Percentiles rank a stretch among this genome's conserved stretches.
Evolutionary conservation across 2,329 filamentous ascomycete genomes (phyloP).

Genomic region (Stemphylium beticola): DNA sequence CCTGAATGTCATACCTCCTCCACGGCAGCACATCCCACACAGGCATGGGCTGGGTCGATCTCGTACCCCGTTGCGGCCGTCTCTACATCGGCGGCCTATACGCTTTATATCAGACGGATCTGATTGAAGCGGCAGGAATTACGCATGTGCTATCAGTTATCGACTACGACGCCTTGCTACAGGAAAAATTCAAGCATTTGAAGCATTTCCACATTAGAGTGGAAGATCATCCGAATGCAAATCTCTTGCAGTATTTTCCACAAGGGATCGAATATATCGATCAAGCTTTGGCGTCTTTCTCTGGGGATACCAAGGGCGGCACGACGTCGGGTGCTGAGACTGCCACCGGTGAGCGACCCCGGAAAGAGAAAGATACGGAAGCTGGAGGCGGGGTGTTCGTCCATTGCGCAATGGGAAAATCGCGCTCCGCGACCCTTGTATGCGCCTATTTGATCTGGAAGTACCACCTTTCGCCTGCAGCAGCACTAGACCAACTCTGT

Average conservation of each 20-base stretch:
- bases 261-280: slow-evolving; percentile 32
- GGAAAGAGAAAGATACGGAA: not conserved
- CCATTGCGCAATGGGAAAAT: slow-evolving; percentile 47
- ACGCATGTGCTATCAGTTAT: slow-evolving; percentile 44
- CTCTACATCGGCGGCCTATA: slow-evolving; percentile 53
- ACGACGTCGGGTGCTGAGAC: not conserved
- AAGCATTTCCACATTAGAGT: slow-evolving; percentile 40
- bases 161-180: slow-evolving; percentile 39
- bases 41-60: slow-evolving; percentile 49
- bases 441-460: slow-evolving; percentile 45
- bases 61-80: slow-evolving; percentile 41
- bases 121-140: slow-evolving; percentile 39
- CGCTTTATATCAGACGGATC: slow-evolving; percentile 50
- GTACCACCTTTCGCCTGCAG: slow-evolving; percentile 19
- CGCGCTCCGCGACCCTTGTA: slow-evolving; percentile 39
- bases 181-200: slow-evolving; percentile 34
- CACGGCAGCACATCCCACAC: slow-evolving; percentile 39
- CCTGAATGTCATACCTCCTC: slow-evolving; percentile 40
- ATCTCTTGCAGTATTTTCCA: slow-evolving; percentile 37
- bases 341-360: not conserved
- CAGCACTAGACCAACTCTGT: slow-evolving; percentile 37
- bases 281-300: slow-evolving; percentile 17
- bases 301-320: not conserved
- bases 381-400: slow-evolving; percentile 37
- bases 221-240: slow-evolving; percentile 43